Evolutionary conservation across 805 yeast species (phyloP).

Genomic region (Pichia manshurica): DNA sequence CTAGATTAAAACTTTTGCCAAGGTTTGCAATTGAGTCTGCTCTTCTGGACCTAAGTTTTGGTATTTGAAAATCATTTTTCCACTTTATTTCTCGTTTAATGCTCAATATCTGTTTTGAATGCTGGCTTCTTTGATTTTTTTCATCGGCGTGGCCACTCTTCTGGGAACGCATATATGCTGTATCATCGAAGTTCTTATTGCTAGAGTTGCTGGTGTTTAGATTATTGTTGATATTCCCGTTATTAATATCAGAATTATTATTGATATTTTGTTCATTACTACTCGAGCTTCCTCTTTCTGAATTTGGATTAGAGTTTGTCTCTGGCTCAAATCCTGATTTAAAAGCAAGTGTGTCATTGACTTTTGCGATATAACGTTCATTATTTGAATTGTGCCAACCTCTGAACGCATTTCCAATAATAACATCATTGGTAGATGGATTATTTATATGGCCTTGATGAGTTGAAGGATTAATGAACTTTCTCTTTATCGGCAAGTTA

Average conservation of each 20-base stretch:
- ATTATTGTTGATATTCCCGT: not conserved
- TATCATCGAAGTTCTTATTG: not conserved
- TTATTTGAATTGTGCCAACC: too few relatives aligned
- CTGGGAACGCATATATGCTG: too few relatives aligned
- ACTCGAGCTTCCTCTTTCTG: not conserved
- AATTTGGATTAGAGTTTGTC: too few relatives aligned
- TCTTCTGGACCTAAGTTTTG: not conserved
- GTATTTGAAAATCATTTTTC: too few relatives aligned
- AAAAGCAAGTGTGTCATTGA: too few relatives aligned
- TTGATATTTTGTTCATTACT: not conserved
- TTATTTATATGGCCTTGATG: too few relatives aligned
- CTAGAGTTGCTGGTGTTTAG: not conserved
- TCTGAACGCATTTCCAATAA: too few relatives aligned
- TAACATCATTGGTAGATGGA: too few relatives aligned
- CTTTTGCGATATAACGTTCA: too few relatives aligned
- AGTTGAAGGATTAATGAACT: not conserved
- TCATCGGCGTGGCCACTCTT: too few relatives aligned
- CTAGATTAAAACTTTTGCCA: too few relatives aligned
- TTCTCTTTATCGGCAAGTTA: not conserved
- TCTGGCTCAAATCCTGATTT: too few relatives aligned
- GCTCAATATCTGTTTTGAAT: not conserved
- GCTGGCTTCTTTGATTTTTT: not conserved
- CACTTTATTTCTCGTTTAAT: not conserved
- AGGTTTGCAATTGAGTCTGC: not conserved
- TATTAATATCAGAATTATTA: not conserved